Conservation (phyloP, 495 filamentous ascomycete genomes). For the Penicillium longicatenatum region DNA sequence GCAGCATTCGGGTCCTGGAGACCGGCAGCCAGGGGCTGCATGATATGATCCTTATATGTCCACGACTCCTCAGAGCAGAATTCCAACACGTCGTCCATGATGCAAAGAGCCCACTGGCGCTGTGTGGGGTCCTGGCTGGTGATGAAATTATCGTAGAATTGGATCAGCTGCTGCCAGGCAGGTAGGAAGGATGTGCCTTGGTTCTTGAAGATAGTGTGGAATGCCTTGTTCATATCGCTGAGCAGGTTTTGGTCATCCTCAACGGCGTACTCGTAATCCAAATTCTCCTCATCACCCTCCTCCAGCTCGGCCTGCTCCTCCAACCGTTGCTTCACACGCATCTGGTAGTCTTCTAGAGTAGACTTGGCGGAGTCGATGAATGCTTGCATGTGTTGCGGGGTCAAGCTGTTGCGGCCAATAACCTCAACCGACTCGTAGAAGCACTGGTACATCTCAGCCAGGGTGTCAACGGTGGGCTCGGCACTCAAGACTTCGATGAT, state of each 20-base stretch:
- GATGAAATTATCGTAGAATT: conserved; percentile 84
- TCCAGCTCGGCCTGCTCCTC: conserved; percentile 79
- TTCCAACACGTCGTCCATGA: conserved; percentile 97
- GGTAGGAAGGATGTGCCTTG: conserved; percentile 81
- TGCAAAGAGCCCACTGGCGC: conserved; percentile 97
- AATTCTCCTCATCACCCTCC: conserved; percentile 79
- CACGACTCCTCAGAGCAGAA: conserved; percentile 88
- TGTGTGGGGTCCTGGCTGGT: conserved; percentile 84
- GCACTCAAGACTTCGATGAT: conserved; percentile 92
- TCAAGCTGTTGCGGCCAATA: conserved; percentile 80
- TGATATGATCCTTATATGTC: conserved; percentile 80
- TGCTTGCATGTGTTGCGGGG: conserved; percentile 70
- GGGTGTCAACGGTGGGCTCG: conserved; percentile 92
- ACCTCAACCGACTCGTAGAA: conserved; percentile 99
- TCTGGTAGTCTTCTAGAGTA: conserved; percentile 88
- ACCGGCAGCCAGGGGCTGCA: conserved; percentile 79
- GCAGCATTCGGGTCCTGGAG: conserved; percentile 82
- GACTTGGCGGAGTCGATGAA: conserved; percentile 85
- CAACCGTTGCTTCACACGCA: conserved; percentile 73
- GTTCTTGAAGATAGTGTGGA: conserved; percentile 98
- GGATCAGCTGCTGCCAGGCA: conserved; percentile 80
- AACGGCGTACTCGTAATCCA: conserved; percentile 72
- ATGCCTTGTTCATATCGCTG: conserved; percentile 99
- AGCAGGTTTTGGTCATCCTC: conserved; percentile 97
- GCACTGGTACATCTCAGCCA: conserved; percentile 99